A percentile compares a stretch with the other conserved stretches of the same genome.
phyloP scores from a whole-genome alignment of 768 basidiomycete species.

The Phanerodontia chrysosporium region DNA sequence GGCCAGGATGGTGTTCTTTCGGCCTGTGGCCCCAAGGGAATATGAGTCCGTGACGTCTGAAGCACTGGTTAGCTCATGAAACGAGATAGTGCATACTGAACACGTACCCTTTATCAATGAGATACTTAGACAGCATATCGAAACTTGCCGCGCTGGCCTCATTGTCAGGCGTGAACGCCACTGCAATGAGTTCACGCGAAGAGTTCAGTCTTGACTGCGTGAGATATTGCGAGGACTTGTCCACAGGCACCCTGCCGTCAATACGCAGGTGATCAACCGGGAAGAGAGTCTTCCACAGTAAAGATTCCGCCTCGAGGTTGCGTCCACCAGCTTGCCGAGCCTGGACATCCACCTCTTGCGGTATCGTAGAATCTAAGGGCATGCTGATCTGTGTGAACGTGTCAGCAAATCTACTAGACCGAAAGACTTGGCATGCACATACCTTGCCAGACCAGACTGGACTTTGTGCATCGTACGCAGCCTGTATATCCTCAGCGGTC shows the following conservation, averaged over 20 bases:
- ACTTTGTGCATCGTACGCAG: constrained; percentile 50
- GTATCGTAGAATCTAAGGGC: constrained; percentile 71
- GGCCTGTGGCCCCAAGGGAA: constrained; percentile 82
- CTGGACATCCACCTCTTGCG: constrained; percentile 59
- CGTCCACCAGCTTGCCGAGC: constrained; percentile 83
- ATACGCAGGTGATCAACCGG: constrained; percentile 67
- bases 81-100: constrained; percentile 5
- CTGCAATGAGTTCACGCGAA: constrained; percentile 74
- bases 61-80: no score
- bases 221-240: constrained; percentile 75
- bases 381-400: constrained; percentile 56
- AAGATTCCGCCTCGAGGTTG: constrained; percentile 47
- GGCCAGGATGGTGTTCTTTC: constrained; percentile 71
- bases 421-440: constrained; percentile 18
- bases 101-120: constrained; percentile 69
- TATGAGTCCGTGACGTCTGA: constrained; percentile 79
- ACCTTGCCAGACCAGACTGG: constrained; percentile 77
- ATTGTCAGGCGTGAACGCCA: constrained; percentile 58
- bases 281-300: constrained; percentile 75
- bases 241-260: constrained; percentile 78
- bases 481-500: constrained; percentile 40
- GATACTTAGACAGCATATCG: constrained; percentile 57
- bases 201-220: constrained; percentile 74
- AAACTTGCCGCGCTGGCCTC: constrained; percentile 42
- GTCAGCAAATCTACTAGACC: constrained; percentile 3